Base-by-base conservation (phyloP, 306 rosid genomes). In the Dryas drummondii region DNA sequence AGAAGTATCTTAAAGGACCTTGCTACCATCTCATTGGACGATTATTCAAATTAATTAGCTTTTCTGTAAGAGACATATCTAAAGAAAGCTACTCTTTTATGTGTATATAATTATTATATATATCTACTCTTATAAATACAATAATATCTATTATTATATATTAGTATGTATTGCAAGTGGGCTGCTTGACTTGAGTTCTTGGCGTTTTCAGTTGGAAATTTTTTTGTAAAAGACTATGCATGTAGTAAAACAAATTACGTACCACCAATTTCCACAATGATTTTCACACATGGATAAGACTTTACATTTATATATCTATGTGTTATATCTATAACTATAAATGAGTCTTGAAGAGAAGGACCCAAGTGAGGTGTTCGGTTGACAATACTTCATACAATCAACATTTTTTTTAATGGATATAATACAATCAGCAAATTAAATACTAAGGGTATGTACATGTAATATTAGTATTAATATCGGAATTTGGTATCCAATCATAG, bases 41-140 rank as follows among this genome's bases (percentile, higher is more conserved):
- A 49, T 41, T n/a, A 49, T 66, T n/a, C 6, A 53, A 13, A 10
- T 55, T n/a, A 68, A 57, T 12, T 26, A 47, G 72, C 61, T n/a
- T 82, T 62, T 53, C 63, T 68, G 73, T 62, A 70, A 75, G 48
- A 70, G 83, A 79, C 87, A 71, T 76, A 69, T 65, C 69, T 54
- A 16, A 1, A 17, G 85, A 88, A 71, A 85, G 83, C 71, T 52
- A 79, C 79, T 63, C 9, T 44, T 68, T 61, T 66, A 11, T 26
- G 6, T 17, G 17, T 16, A 48, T 16, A 5, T 41, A 16, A 9
- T 42, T 19, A 46, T 60, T 1, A 32, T 32, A 32, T 22, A 22
- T 22, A 22, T 22, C 22, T 22, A 22, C 22, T 22, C 22, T 22
- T 22, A 22, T 22, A 22, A 22, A 22, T 22, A 32, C 6, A 15